Conservation (phyloP, 352 stramenopile genomes). For the Phytophthora pisi region DNA sequence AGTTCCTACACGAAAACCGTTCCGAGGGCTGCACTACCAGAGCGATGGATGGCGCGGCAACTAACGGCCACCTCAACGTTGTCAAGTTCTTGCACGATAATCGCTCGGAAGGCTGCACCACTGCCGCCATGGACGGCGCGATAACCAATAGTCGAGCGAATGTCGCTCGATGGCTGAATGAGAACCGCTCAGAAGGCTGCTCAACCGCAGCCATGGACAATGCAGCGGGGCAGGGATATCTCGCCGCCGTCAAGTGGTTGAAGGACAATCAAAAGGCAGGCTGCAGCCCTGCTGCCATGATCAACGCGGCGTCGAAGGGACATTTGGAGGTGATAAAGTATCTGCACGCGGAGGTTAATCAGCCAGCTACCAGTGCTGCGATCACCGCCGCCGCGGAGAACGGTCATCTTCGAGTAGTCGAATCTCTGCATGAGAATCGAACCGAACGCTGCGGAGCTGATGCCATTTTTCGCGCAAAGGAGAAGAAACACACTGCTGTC, state of each 20-base stretch:
- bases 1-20: constrained; percentile 22
- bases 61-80: constrained; percentile 4
- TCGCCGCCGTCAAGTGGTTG: constrained; percentile 24
- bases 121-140: constrained; percentile 21
- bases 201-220: constrained; percentile 25
- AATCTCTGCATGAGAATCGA: constrained; percentile 20
- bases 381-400: constrained; percentile 21
- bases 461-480: constrained; percentile 7
- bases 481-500: constrained; percentile 3
- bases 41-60: constrained; percentile 27
- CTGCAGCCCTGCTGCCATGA: constrained; percentile 24
- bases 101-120: constrained; percentile 20
- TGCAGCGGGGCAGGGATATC: constrained; percentile 6
- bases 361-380: constrained; percentile 14
- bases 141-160: constrained; percentile 12
- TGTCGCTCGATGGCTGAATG: constrained; percentile 13
- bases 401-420: constrained; percentile 16
- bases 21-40: constrained; percentile 16
- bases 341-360: constrained; percentile 14
- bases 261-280: constrained; percentile 15
- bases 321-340: constrained; percentile 31
- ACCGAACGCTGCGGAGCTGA: constrained; percentile 1
- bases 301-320: constrained; percentile 21
- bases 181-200: constrained; percentile 25
- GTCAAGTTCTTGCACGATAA: constrained; percentile 26